Base-by-base conservation (phyloP, 106 monocot genomes). In the Xerophyta viscosa region DNA sequence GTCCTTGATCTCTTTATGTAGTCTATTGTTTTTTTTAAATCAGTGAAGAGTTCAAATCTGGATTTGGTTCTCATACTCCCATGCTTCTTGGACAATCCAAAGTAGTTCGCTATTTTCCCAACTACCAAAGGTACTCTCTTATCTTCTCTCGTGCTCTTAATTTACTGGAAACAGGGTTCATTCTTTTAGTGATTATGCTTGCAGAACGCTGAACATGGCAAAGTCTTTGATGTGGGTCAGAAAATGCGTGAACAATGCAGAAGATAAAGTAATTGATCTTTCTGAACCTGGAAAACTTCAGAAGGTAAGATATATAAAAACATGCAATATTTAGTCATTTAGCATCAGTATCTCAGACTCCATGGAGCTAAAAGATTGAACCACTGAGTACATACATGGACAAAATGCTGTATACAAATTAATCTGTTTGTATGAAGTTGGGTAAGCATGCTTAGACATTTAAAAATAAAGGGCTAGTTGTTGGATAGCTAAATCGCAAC, bases 1-100 rank as follows among this genome's bases (percentile, higher is more conserved):
- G 33, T 36, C 33, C 11, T 36, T 36, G 33, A 5, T 44, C 3
- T 54, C 9, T 31, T 18, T 30, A 54, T 51, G 13, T 3, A 4
- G 2, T 4, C 27, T 25, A 20, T 14, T 47, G 47, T 5, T 4
- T 47, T 20, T 27, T 25, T 14, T n/a, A 28, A 57, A 25, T 20
- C 65, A 87, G 88, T 76, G 94, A 88, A 65, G 84, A 81, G 53
- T 84, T 84, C 60, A 81, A 88, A 77, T 69, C 84, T 72, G 84
- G 84, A 50, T 88, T 88, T 84, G 88, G 94, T 49, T 88, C 88
- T 46, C 94, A 94, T 63, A 94, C 84, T 17, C 84, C 84, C 20
- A 71, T 94, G 78, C 71, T 93, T 66, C 80, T 84, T 67, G 93
- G 93, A 30, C 94, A 94, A 70, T 77, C 88, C 48, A 93, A 84